A percentile compares a stretch with the other conserved stretches of the same genome.
Conservation (phyloP, 768 basidiomycete species). For the Russula olivacea region DNA sequence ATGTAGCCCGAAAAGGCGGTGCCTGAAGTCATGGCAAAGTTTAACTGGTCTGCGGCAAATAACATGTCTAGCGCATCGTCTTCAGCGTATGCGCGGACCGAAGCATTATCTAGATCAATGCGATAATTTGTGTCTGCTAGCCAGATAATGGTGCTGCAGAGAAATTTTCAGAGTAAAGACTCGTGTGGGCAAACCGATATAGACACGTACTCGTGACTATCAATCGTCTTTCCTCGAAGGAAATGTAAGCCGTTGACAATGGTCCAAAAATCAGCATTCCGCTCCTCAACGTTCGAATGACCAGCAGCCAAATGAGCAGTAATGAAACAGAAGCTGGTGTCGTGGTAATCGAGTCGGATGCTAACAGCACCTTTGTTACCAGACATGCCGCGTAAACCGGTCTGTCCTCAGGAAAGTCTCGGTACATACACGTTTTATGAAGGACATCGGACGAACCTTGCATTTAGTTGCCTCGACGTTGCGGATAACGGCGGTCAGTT, state of each 20-base stretch:
- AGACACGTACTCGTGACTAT: constrained; percentile 75
- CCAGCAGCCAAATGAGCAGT: constrained; percentile 98
- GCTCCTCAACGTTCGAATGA: constrained; percentile 80
- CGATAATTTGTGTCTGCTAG: constrained; percentile 95
- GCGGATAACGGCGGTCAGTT: constrained; percentile 71
- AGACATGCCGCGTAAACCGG: constrained; percentile 88
- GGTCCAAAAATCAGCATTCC: constrained; percentile 88
- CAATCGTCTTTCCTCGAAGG: constrained; percentile 80
- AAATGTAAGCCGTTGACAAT: constrained; percentile 83
- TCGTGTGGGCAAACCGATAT: constrained; percentile 16
- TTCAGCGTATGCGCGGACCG: constrained; percentile 61
- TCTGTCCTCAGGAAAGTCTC: constrained; percentile 38
- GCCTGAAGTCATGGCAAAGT: constrained; percentile 61
- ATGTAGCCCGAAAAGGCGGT: constrained; percentile 76
- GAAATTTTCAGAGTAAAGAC: neutral
- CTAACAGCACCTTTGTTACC: constrained; percentile 97
- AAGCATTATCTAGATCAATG: constrained; percentile 78
- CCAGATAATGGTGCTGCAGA: constrained; percentile 83
- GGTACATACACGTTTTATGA: no score
- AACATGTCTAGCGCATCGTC: constrained; percentile 66
- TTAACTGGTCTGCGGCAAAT: constrained; percentile 83
- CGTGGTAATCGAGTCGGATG: constrained; percentile 86
- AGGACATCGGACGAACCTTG: constrained; percentile 51
- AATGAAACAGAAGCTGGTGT: constrained; percentile 90
- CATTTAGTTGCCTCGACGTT: constrained; percentile 89